A percentile compares a stretch with the other conserved stretches of the same genome.
Conservation (phyloP, 345 rosid genomes). For the Rhodamnia rubescens region DNA sequence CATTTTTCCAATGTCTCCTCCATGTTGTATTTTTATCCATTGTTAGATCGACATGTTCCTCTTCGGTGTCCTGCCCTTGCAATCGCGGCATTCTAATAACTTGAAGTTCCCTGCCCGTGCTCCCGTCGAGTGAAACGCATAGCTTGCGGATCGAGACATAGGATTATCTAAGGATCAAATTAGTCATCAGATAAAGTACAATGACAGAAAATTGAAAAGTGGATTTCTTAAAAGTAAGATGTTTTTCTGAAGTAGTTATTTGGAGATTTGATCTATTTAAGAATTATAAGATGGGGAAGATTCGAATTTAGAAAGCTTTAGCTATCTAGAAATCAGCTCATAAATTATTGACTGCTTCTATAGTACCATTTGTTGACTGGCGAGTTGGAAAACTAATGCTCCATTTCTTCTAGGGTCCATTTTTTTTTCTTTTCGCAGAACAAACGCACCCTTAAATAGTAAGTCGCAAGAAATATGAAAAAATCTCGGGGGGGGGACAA, state of each 20-base stretch:
- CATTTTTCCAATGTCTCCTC: not conserved
- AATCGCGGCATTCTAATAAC: too few species aligned
- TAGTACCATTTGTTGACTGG: not conserved
- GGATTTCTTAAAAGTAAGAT: not conserved
- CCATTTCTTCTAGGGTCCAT: not conserved
- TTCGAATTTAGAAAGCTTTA: not conserved
- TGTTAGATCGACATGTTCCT: not conserved
- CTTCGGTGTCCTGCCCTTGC: not conserved
- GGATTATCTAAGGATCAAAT: not conserved
- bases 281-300: not conserved
- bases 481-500: not conserved
- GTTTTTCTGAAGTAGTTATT: not conserved
- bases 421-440: too few species aligned
- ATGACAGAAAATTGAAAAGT: not conserved
- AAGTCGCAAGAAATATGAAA: not conserved
- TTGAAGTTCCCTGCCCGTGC: too few species aligned
- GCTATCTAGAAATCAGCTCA: not conserved
- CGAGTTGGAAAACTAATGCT: not conserved
- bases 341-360: not conserved
- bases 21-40: too few species aligned
- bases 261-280: not conserved
- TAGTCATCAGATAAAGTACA: not conserved
- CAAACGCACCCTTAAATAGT: not conserved
- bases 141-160: not conserved
- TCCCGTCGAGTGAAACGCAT: too few species aligned